Percentiles rank a stretch among this genome's conserved stretches.
Evolutionary conservation across 2,329 filamentous ascomycete species (phyloP).

Genomic region (Triangularia setosa): DNA sequence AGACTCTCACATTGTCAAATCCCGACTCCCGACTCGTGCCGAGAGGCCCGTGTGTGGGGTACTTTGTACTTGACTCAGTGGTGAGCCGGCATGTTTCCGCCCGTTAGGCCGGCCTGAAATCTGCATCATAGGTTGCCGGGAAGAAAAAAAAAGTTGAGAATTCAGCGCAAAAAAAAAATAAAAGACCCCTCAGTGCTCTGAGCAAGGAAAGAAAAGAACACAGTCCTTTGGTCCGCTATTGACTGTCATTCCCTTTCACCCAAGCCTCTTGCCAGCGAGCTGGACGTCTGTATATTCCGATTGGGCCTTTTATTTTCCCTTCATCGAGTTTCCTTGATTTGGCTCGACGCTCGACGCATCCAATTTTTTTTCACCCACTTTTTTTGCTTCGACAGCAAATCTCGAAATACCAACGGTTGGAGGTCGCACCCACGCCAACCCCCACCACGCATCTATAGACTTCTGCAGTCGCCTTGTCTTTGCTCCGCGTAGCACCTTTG

Average conservation of each 20-base stretch:
- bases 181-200: background rate
- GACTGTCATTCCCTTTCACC: slow-evolving; percentile 17
- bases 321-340: slow-evolving; percentile 5
- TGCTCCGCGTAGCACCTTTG: background rate
- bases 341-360: slow-evolving; percentile 7
- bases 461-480: background rate
- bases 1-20: slow-evolving; percentile 1
- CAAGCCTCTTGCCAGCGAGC: background rate
- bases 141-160: slow-evolving; percentile 19
- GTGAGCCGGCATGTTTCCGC: slow-evolving; percentile 13
- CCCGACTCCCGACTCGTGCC: slow-evolving; percentile 17
- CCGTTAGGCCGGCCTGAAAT: slow-evolving; percentile 14
- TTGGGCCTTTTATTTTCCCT: slow-evolving; percentile 19
- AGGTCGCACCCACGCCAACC: background rate
- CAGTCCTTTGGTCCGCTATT: background rate
- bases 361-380: slow-evolving; percentile 3
- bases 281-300: slow-evolving; percentile 13
- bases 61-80: slow-evolving; percentile 11
- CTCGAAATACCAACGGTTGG: background rate
- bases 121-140: slow-evolving; percentile 19
- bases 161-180: slow-evolving; percentile 11
- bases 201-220: background rate
- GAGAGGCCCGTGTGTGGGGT: slow-evolving; percentile 13
- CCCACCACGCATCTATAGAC: background rate
- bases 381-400: slow-evolving; percentile 15